Conservation (phyloP, 31 red algal genomes). For the Porphyra umbilicalis region DNA sequence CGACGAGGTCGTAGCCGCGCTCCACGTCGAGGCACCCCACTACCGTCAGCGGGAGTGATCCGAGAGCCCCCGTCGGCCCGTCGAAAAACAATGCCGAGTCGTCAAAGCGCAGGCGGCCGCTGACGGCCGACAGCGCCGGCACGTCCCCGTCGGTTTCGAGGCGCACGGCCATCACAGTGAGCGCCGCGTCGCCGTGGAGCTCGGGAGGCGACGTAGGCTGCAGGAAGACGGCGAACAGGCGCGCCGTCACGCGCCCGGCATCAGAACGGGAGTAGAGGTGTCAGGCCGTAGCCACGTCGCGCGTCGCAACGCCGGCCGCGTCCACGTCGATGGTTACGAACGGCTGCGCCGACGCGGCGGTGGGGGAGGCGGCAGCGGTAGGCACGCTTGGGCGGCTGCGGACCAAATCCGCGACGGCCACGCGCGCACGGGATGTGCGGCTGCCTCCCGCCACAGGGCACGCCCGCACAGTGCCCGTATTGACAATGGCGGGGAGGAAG, state of each 20-base stretch:
- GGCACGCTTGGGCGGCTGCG: background rate
- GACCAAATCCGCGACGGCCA: background rate
- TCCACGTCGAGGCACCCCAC: conserved; percentile 66
- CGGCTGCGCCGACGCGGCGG: background rate
- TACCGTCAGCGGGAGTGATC: conserved; percentile 68
- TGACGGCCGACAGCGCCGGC: conserved; percentile 43
- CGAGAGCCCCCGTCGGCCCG: conserved; percentile 41
- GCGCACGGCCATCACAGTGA: conserved; percentile 44
- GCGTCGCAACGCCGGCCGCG: conserved; percentile 26
- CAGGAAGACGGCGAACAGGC: conserved; percentile 41
- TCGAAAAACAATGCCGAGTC: conserved; percentile 58
- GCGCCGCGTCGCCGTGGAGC: conserved; percentile 37
- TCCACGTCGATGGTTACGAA: conserved; percentile 16
- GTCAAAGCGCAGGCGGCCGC: conserved; percentile 56
- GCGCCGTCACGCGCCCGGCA: conserved; percentile 18
- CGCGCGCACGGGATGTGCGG: background rate
- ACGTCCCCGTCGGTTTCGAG: conserved; percentile 67
- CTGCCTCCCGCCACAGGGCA: background rate
- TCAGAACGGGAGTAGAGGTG: conserved; percentile 58
- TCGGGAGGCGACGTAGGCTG: conserved; percentile 35
- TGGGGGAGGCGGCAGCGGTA: no score
- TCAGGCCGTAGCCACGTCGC: conserved; percentile 32
- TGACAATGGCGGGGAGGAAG: background rate
- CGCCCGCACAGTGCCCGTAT: background rate
- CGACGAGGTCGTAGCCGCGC: conserved; percentile 56